These are phyloP conservation scores for Agarophyton chilense DNA, from an alignment of 23 red algal genomes.

Conservation along the genomic window DNA sequence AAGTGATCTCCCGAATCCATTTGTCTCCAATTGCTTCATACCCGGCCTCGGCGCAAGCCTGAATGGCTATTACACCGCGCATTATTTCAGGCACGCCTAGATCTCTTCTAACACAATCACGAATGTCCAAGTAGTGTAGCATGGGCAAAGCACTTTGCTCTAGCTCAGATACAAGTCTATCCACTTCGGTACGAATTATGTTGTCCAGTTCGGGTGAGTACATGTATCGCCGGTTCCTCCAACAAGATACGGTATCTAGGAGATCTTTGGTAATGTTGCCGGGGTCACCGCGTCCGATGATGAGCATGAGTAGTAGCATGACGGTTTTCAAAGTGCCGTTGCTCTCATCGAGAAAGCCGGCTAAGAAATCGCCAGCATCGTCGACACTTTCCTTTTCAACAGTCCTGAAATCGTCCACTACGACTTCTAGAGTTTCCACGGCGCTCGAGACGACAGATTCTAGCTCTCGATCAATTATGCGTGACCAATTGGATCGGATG, in stretches of 20 bases:
- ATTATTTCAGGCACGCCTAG: neutral
- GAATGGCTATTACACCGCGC: constrained; percentile 1
- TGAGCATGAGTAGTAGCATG: neutral
- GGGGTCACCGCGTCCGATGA: neutral
- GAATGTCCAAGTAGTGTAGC: constrained; percentile 2
- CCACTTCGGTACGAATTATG: neutral
- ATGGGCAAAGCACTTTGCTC: neutral
- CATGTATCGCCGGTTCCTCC: neutral
- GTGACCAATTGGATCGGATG: neutral
- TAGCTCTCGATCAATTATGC: neutral
- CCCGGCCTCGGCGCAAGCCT: constrained; percentile 10
- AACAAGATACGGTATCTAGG: neutral
- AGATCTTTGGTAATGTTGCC: neutral
- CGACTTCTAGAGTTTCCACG: neutral
- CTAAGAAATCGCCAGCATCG: constrained; percentile 7
- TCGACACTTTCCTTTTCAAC: neutral
- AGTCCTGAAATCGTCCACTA: neutral
- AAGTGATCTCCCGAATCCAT: constrained; percentile 15
- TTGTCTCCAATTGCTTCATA: constrained; percentile 24
- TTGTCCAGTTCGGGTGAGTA: constrained; percentile 3
- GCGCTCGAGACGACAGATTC: neutral
- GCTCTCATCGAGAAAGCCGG: neutral
- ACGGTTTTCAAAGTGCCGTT: neutral
- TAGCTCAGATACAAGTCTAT: neutral
- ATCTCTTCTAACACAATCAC: neutral